phyloP scores from a whole-genome alignment of 768 basidiomycete genomes.

The Xerocomellus intermedius region DNA sequence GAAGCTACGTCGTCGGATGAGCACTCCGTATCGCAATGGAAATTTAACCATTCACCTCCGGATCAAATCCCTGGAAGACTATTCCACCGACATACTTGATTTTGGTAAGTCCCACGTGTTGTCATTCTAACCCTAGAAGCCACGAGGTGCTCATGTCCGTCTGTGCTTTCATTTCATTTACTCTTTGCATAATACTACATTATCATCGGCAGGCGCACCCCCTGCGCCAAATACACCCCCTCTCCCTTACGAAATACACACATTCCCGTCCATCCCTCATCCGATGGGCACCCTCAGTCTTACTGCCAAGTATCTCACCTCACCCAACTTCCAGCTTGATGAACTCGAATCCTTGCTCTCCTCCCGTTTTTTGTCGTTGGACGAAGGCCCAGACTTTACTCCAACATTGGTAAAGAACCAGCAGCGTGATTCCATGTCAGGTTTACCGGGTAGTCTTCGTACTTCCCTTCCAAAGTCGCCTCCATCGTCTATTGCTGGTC shows the following conservation, averaged over 20 bases:
- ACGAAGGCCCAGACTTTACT: slow-evolving; percentile 64
- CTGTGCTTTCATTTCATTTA: slow-evolving; percentile 5
- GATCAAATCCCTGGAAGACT: slow-evolving; percentile 38
- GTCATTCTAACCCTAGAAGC: slow-evolving; percentile 23
- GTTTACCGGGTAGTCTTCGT: slow-evolving; percentile 42
- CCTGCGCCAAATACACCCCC: slow-evolving; percentile 40
- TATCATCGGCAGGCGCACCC: slow-evolving; percentile 34
- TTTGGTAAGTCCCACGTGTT: slow-evolving; percentile 39
- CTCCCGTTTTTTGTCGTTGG: slow-evolving; percentile 66
- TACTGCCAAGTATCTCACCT: slow-evolving; percentile 59
- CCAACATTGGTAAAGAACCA: slow-evolving; percentile 70
- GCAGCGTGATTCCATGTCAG: slow-evolving; percentile 53
- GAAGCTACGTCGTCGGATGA: slow-evolving; percentile 48
- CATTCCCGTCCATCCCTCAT: slow-evolving; percentile 67
- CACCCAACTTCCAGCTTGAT: slow-evolving; percentile 71
- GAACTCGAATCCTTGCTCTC: slow-evolving; percentile 76
- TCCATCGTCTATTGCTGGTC: slow-evolving; percentile 43
- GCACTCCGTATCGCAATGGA: slow-evolving; percentile 37
- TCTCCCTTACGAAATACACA: slow-evolving; percentile 51
- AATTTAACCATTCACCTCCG: slow-evolving; percentile 50
- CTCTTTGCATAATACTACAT: slow-evolving; percentile 7
- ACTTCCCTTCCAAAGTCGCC: slow-evolving; percentile 49
- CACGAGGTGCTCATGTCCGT: slow-evolving; percentile 35
- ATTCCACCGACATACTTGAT: slow-evolving; percentile 28
- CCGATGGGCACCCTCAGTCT: slow-evolving; percentile 65